These are phyloP conservation scores for Arxiozyma bovina DNA, from an alignment of 1,139 yeast genomes.

Conservation along the genomic window DNA sequence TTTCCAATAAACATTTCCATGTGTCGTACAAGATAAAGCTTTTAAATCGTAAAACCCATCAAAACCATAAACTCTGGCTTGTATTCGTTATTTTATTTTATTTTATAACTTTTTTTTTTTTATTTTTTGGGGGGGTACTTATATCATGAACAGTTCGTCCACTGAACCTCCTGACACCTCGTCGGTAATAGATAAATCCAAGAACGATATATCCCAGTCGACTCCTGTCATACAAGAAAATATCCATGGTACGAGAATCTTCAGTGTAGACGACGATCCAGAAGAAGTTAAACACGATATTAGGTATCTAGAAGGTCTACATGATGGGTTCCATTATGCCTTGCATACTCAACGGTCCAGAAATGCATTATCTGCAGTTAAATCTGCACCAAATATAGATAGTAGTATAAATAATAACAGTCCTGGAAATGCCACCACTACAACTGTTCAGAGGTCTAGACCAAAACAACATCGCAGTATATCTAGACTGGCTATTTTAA, in stretches of 20 bases:
- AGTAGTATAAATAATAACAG: not conserved
- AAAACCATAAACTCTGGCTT: too few species aligned
- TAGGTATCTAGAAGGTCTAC: conserved; percentile 63
- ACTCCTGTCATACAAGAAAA: not conserved
- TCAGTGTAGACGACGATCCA: conserved; percentile 72
- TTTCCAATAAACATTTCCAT: too few species aligned
- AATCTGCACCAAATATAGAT: conserved; percentile 5
- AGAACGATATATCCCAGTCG: not conserved
- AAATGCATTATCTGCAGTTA: conserved; percentile 8
- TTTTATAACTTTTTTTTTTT: too few species aligned
- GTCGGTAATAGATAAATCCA: not conserved
- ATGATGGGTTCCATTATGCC: conserved; percentile 52
- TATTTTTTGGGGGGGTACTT: too few species aligned
- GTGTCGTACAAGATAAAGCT: too few species aligned
- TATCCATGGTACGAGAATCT: conserved; percentile 30
- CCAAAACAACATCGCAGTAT: conserved; percentile 3
- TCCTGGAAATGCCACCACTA: not conserved
- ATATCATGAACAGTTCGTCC: not conserved
- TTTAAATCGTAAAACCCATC: too few species aligned
- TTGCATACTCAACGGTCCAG: conserved; percentile 16
- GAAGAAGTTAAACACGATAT: conserved; percentile 50
- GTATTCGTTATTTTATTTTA: too few species aligned
- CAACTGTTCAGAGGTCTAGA: not conserved
- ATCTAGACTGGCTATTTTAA: conserved; percentile 2
- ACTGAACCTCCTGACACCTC: not conserved